phyloP scores from a whole-genome alignment of 164 flowering plant genomes.

The Taxillus chinensis region DNA sequence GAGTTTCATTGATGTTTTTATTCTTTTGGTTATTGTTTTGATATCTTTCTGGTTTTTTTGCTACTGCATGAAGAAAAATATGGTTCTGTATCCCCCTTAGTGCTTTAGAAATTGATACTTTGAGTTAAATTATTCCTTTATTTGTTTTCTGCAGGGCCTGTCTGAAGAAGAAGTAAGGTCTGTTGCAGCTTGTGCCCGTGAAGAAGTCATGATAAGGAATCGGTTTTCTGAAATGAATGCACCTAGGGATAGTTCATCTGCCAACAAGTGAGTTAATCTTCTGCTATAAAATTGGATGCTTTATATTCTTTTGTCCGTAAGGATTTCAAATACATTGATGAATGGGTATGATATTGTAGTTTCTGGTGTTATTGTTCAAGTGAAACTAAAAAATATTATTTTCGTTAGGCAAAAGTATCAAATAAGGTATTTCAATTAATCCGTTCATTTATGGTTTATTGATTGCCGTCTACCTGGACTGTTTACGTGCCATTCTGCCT shows the following conservation, averaged over 20 bases:
- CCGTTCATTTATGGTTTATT: no score
- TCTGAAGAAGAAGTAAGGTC: conserved; percentile 97
- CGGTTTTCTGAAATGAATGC: conserved; percentile 97
- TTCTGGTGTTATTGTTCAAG: not conserved
- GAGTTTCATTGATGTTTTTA: conserved; percentile 9
- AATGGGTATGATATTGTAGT: not conserved
- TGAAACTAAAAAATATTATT: no score
- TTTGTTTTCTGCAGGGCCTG: conserved; percentile 56
- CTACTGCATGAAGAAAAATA: not conserved
- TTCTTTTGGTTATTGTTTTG: not conserved
- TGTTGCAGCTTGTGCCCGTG: conserved; percentile 93
- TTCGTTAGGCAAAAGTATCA: no score
- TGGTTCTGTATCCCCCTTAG: not conserved
- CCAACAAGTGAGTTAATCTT: conserved; percentile 56
- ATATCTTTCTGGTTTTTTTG: not conserved
- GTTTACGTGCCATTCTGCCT: no score
- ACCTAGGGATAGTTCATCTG: conserved; percentile 76
- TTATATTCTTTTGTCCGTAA: not conserved
- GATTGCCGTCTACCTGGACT: no score
- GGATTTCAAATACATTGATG: no score
- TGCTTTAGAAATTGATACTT: not conserved
- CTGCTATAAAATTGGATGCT: not conserved
- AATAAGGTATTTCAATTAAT: no score
- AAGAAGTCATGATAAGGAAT: conserved; percentile 95
- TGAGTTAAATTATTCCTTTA: not conserved